Evolutionary conservation across 2,329 filamentous ascomycete genomes (phyloP).

Genomic region (Albophoma yamanashiensis): DNA sequence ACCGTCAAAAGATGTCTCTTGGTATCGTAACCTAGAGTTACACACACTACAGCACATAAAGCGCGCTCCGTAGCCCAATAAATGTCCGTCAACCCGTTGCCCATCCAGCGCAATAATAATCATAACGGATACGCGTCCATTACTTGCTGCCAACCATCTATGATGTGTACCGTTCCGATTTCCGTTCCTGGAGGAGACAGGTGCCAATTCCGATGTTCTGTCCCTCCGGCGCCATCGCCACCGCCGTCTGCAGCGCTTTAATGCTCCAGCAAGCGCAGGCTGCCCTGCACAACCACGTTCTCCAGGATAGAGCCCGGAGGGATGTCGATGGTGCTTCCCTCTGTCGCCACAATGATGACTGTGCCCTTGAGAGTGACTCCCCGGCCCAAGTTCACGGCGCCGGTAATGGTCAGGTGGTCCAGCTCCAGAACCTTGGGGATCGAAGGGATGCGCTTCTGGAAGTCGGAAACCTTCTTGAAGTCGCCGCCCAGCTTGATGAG

Average conservation of each 20-base stretch:
- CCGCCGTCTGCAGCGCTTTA: slow-evolving; percentile 20
- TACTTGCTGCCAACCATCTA: not conserved
- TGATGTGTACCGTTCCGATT: not conserved
- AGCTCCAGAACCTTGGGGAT: slow-evolving; percentile 88
- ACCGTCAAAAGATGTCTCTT: not conserved
- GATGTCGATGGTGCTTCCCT: slow-evolving; percentile 96
- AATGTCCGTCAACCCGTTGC: not conserved
- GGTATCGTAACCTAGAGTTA: not conserved
- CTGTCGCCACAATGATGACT: slow-evolving; percentile 96
- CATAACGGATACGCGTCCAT: not conserved
- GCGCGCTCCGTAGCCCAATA: not conserved
- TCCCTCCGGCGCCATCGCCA: not conserved
- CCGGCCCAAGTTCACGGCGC: slow-evolving; percentile 90
- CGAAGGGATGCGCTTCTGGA: slow-evolving; percentile 76
- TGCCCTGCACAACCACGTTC: slow-evolving; percentile 98
- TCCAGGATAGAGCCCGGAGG: slow-evolving; percentile 94
- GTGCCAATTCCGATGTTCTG: not conserved
- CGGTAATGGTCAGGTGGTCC: slow-evolving; percentile 94
- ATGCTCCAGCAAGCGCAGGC: slow-evolving; percentile 64
- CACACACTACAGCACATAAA: not conserved
- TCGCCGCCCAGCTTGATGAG: slow-evolving; percentile 97
- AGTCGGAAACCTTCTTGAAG: slow-evolving; percentile 99
- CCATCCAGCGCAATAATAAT: not conserved
- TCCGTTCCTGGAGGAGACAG: not conserved
- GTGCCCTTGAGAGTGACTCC: slow-evolving; percentile 96